Evolutionary conservation across 2,329 filamentous ascomycete genomes (phyloP), one percentile per base, ranked within the genome.

Genomic region (Metarhizium anisopliae): DNA sequence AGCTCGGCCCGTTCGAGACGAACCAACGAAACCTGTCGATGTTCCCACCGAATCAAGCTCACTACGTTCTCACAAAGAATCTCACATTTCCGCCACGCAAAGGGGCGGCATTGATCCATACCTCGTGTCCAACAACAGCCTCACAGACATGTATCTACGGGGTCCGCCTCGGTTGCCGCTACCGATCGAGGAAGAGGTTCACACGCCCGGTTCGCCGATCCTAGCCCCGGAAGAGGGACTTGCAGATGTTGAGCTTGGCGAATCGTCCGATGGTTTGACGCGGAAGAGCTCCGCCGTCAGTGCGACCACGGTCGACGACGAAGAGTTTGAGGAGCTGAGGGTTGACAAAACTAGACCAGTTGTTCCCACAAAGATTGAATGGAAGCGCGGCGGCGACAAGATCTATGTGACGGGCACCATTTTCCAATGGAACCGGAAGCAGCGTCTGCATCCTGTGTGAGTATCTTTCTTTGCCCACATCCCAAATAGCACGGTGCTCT

Each of bases 321-420:
- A 94, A 51, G 80, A 88, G 58, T 78, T 81, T 29, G 88, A 94
- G 64, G 90, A 91, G 67, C 79, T 93, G 66, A 81, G 85, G 43
- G 83, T 89, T 38, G 86, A 89, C 64, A 87, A 86, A 70, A 84
- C 84, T 18, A 82, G 86, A 59, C 87, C 88, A 43, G 89, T 89
- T 7, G 89, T 97, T 47, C 89, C 90, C 2, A 95, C 90, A 2
- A 76, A 82, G 56, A 84, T 99, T 57, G 89, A 95, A 72, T 99
- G 94, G 94, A 82, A 81, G 61, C 81, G 83, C 8, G 84, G 84
- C 53, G 92, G 89, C 57, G 89, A 95, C 56, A 95, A 92, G 72
- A 84, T 97, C 60, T 99, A 96, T 70, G 91, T 99, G 50, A 99
- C 94, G 0, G 93, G 93, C 61, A 97, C 94, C 20, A 96, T 97